Conservation (phyloP, 192 early-diverging fungal genomes). For the Coemansia sp. region DNA sequence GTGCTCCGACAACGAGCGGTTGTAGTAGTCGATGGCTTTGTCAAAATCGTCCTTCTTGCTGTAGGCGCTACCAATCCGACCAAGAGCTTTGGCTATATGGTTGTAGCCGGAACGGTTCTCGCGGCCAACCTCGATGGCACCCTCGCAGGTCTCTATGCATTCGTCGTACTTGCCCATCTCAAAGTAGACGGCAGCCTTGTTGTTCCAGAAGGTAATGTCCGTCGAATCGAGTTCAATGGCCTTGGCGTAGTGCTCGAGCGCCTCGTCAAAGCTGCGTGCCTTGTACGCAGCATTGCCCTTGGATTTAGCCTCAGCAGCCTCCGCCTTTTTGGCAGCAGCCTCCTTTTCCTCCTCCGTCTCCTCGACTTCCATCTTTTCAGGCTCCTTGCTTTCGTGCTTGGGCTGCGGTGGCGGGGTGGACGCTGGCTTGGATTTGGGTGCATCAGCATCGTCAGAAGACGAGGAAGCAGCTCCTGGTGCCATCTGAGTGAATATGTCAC, state of each 20-base stretch:
- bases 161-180: conserved; percentile 92
- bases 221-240: conserved; percentile 87
- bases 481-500: conserved; percentile 39
- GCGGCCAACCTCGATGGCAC: conserved; percentile 89
- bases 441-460: conserved; percentile 27
- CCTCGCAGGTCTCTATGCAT: conserved; percentile 86
- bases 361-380: conserved; percentile 47
- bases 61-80: conserved; percentile 89
- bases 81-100: conserved; percentile 91
- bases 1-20: conserved; percentile 93
- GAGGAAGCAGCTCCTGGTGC: conserved; percentile 14
- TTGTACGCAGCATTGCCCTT: conserved; percentile 91
- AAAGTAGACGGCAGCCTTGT: conserved; percentile 95
- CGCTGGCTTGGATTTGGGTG: conserved; percentile 1
- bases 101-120: conserved; percentile 92
- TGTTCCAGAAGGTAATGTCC: conserved; percentile 91
- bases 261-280: conserved; percentile 84
- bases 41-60: conserved; percentile 71
- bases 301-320: conserved; percentile 77
- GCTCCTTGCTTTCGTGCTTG: conserved; percentile 16
- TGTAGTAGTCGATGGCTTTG: conserved; percentile 89
- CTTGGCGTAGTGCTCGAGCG: conserved; percentile 84
- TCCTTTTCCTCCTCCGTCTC: conserved; percentile 60
- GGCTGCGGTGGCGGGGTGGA: conserved; percentile 23
- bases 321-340: conserved; percentile 62